Conservation (phyloP, 2,329 filamentous ascomycete species). For the Trichoderma sp. region DNA sequence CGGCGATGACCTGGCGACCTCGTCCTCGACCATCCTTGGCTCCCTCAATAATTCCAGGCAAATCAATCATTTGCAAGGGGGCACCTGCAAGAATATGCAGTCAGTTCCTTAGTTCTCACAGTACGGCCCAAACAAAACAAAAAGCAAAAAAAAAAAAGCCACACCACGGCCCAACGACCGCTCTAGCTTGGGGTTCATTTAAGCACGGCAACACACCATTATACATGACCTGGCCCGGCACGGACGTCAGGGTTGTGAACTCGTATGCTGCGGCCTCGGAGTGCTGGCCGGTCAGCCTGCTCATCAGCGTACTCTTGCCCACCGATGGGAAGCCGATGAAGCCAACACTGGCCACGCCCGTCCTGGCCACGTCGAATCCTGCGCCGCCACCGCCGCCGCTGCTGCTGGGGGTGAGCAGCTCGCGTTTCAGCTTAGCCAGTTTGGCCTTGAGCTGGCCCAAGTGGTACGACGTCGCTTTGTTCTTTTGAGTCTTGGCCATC, state of each 20-base stretch:
- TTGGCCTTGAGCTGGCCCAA: slow-evolving; percentile 97
- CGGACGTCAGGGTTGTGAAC: slow-evolving; percentile 96
- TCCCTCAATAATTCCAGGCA: slow-evolving; percentile 98
- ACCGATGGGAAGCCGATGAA: slow-evolving; percentile 99
- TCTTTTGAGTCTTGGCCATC: slow-evolving; percentile 98
- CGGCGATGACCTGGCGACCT: slow-evolving; percentile 97
- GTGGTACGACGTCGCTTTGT: slow-evolving; percentile 93
- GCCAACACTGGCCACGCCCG: slow-evolving; percentile 93
- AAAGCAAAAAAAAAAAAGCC: not conserved
- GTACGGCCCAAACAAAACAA: not conserved
- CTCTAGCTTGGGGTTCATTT: not conserved
- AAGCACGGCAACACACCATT: slow-evolving; percentile 61
- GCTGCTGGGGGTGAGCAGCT: slow-evolving; percentile 83
- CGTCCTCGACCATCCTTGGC: slow-evolving; percentile 97
- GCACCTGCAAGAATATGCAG: slow-evolving; percentile 57
- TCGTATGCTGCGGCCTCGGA: slow-evolving; percentile 97
- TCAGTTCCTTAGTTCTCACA: slow-evolving; percentile 17
- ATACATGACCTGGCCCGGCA: slow-evolving; percentile 93
- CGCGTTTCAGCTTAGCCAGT: slow-evolving; percentile 94
- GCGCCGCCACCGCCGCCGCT: slow-evolving; percentile 83
- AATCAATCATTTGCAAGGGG: slow-evolving; percentile 96
- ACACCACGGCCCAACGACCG: not conserved
- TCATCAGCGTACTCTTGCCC: slow-evolving; percentile 98
- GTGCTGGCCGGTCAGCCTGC: slow-evolving; percentile 88
- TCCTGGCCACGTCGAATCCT: slow-evolving; percentile 97